Evolutionary conservation across 2,329 filamentous ascomycete genomes (phyloP), one percentile per base, ranked within the genome.

Genomic region (Lasiodiplodia theobromae): DNA sequence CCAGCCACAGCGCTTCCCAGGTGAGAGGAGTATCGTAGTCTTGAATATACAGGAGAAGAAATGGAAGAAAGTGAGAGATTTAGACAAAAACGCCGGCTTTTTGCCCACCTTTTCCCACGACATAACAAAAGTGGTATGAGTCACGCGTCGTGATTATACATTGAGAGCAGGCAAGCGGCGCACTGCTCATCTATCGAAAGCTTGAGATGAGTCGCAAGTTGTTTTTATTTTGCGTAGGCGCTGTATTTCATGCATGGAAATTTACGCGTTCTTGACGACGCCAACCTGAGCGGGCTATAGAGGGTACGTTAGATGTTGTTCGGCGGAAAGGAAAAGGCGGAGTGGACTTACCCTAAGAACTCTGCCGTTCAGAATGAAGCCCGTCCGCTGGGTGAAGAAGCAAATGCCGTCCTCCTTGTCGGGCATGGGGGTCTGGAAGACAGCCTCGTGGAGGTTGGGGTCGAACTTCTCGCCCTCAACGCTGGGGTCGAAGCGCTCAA

Each of bases 361-460:
- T 70, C 96, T 87, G 70, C 95, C 94, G 79, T 99, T 98, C 72
- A 98, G 88, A 82, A 89, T 89, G 86, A 97, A 99, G 66, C 96
- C 96, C 86, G 97, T 98, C 82, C 93, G 92, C 86, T 98, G 95
- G 62, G 93, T 93, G 79, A 91, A 89, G 84, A 98, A 96, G 77
- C 97, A 92, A 68, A 89, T 92, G 74, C 93, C 93, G 77, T 98
- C 89, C 81, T 97, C 92, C 86, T 97, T 96, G 73, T 89, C 94
- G 66, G 90, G 87, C 84, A 93, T 89, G 53, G 94, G 93, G 11
- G 93, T 89, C 90, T 96, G 94, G 83, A 98, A 98, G 25, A 93
- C 96, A 47, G 96, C 96, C 86, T 99, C 96, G 80, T 98, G 96
- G 82, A 92, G 87, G 82, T 97, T 97, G 73, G 96, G 94, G 84